Evolutionary conservation across 2,329 filamentous ascomycete genomes (phyloP).

Genomic region (Xylaria sp.): DNA sequence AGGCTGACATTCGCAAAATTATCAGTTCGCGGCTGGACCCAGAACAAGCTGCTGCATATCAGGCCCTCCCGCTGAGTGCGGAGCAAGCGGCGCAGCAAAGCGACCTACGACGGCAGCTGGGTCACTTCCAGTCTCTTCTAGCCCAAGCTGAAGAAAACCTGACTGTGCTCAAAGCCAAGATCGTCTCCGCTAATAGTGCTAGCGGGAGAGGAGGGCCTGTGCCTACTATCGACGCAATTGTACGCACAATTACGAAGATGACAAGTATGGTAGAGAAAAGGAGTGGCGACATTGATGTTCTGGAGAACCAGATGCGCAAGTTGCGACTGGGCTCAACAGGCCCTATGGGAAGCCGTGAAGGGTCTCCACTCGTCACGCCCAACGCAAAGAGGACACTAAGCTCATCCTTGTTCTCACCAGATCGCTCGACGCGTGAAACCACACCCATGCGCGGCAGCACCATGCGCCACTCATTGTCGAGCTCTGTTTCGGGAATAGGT

Average conservation of each 20-base stretch:
- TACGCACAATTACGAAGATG: slow-evolving; percentile 92
- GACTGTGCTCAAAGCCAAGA: slow-evolving; percentile 80
- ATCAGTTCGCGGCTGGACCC: slow-evolving; percentile 77
- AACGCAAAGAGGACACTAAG: slow-evolving; percentile 42
- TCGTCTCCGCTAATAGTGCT: slow-evolving; percentile 68
- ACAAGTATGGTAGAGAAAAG: slow-evolving; percentile 91
- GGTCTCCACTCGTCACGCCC: slow-evolving; percentile 56
- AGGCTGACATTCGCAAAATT: slow-evolving; percentile 82
- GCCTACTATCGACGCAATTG: slow-evolving; percentile 91
- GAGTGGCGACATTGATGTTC: slow-evolving; percentile 87
- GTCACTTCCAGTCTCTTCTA: slow-evolving; percentile 77
- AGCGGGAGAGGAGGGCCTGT: slow-evolving; percentile 57
- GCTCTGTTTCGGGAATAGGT: slow-evolving; percentile 54
- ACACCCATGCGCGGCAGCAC: slow-evolving; percentile 52
- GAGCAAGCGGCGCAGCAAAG: slow-evolving; percentile 87
- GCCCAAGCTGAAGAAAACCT: slow-evolving; percentile 83
- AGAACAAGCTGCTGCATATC: slow-evolving; percentile 70
- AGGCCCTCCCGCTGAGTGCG: slow-evolving; percentile 79
- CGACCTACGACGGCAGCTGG: slow-evolving; percentile 81
- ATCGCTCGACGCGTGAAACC: slow-evolving; percentile 52
- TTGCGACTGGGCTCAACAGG: slow-evolving; percentile 65
- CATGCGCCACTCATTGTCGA: slow-evolving; percentile 57
- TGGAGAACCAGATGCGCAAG: slow-evolving; percentile 87
- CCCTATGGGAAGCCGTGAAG: slow-evolving; percentile 57
- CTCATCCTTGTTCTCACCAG: slow-evolving; percentile 53